Conservation (phyloP, 2,329 filamentous ascomycete genomes). For the Phaeosphaeria sp. region DNA sequence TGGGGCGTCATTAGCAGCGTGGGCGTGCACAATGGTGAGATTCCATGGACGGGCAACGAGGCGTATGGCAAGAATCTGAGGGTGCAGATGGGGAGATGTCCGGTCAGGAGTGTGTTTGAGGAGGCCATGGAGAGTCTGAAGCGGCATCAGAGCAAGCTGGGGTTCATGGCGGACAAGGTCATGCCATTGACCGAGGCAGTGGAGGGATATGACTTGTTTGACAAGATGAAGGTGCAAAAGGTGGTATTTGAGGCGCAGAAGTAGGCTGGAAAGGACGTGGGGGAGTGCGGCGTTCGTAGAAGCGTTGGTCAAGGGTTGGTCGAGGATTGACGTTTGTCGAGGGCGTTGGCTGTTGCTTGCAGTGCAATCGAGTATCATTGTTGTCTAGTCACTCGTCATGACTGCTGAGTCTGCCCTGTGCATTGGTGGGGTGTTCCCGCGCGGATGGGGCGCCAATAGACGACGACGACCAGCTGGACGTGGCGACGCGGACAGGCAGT, state of each 20-base stretch:
- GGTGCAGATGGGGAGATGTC: slow-evolving; percentile 59
- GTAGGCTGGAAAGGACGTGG: slow-evolving; percentile 20
- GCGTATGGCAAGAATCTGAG: slow-evolving; percentile 60
- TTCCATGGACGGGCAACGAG: slow-evolving; percentile 57
- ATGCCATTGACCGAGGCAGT: slow-evolving; percentile 59
- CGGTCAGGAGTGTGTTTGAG: slow-evolving; percentile 58
- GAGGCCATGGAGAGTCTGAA: slow-evolving; percentile 54
- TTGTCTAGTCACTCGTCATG: neutral
- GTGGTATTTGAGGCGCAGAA: slow-evolving; percentile 57
- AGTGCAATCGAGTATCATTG: neutral
- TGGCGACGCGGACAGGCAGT: neutral
- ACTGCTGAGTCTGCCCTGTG: neutral
- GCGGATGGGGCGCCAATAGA: neutral
- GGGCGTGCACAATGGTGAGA: slow-evolving; percentile 58
- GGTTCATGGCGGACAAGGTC: slow-evolving; percentile 62
- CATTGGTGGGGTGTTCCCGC: neutral
- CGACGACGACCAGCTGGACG: neutral
- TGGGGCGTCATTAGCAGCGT: slow-evolving; percentile 58
- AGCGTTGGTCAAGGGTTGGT: slow-evolving; percentile 8
- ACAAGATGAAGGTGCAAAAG: slow-evolving; percentile 62
- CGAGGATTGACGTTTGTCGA: neutral
- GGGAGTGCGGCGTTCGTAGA: slow-evolving; percentile 8
- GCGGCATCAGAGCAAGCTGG: slow-evolving; percentile 58
- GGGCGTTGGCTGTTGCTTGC: neutral
- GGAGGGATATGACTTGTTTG: slow-evolving; percentile 61